phyloP scores from a whole-genome alignment of 306 rosid species.

The Senna tora region DNA sequence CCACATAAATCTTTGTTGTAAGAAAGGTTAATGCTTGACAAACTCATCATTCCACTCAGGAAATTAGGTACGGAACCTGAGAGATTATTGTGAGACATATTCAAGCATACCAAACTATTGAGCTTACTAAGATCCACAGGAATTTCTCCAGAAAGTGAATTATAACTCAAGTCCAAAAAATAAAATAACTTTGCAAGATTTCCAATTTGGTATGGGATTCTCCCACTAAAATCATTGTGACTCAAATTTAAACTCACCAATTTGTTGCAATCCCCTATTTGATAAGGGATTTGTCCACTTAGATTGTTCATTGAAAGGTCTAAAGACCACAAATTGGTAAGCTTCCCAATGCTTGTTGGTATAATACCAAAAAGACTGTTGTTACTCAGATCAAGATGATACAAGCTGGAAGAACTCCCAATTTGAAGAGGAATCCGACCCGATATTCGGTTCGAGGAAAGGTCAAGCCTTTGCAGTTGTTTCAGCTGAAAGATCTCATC shows the following conservation, averaged over 20 bases:
- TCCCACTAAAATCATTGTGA: not conserved
- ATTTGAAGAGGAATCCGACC: not conserved
- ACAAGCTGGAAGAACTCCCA: constrained; percentile 27
- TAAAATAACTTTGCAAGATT: constrained; percentile 36
- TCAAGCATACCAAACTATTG: constrained; percentile 36
- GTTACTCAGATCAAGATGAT: not conserved
- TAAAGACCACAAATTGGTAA: constrained; percentile 26
- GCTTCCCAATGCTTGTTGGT: constrained; percentile 35
- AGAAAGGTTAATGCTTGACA: constrained; percentile 1
- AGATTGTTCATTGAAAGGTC: constrained; percentile 48
- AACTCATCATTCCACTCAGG: not conserved
- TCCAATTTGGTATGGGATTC: constrained; percentile 44
- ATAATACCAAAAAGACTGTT: constrained; percentile 42
- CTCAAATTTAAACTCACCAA: constrained; percentile 38
- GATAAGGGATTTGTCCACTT: constrained; percentile 40
- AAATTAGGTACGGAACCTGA: constrained; percentile 42
- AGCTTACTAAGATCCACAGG: constrained; percentile 42
- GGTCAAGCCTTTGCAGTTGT: constrained; percentile 7
- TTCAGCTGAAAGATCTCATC: constrained; percentile 34
- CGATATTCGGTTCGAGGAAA: not conserved
- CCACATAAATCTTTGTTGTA: constrained; percentile 16
- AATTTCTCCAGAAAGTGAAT: constrained; percentile 25
- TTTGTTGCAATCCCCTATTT: constrained; percentile 38
- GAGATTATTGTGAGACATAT: constrained; percentile 47
- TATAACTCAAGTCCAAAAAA: constrained; percentile 45